Evolutionary conservation across 2,329 filamentous ascomycete species (phyloP), one percentile per base, ranked within the genome.

Genomic region (Venturiaceae sp.): DNA sequence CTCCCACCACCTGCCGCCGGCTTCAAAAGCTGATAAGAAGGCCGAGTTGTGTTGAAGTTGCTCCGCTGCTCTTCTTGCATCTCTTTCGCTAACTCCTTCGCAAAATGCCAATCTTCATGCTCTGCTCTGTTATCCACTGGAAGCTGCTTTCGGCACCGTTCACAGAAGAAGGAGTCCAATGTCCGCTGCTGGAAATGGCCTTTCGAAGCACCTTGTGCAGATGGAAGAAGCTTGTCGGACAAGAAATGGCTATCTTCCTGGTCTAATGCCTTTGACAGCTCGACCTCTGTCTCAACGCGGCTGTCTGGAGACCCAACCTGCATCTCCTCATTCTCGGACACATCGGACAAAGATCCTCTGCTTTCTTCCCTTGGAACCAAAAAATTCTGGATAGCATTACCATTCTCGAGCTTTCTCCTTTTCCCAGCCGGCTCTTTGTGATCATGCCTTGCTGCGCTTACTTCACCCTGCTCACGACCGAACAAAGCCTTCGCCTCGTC

Each of bases 21-120:
- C 39, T 59, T 62, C 34, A 16, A 52, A 39, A 34, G 63, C 64
- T 8, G 63, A 61, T 55, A 58, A 60, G 19, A 62, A 61, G 46
- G 64, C 63, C 61, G 61, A 7, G 60, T 54, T 7, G 66, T 61
- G 36, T 56, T 66, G 9, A 63, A 78, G 74, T 87, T 80, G 34
- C 30, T 58, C 19, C 54, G 32, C 8, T 58, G 57, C 50, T 61
- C 56, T 5, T 55, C 57, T 30, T 46, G 64, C 62, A 74, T 68
- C 63, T 86, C 79, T 59, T 84, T 80, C 63, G 92, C 86, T 32
- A 99, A 78, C 65, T 92, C 88, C 73, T 88, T 90, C 50, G 94
- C 94, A 73, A 96, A 87, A 73, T 99, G 94, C 86, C 92, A 97
- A 71, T 99, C 94, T 57, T 86, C 79, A 70, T 99, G 94, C 72